Evolutionary conservation across 1,284 basidiomycete genomes (phyloP), one percentile per base, ranked within the genome.

Genomic region (Ganoderma boninense): DNA sequence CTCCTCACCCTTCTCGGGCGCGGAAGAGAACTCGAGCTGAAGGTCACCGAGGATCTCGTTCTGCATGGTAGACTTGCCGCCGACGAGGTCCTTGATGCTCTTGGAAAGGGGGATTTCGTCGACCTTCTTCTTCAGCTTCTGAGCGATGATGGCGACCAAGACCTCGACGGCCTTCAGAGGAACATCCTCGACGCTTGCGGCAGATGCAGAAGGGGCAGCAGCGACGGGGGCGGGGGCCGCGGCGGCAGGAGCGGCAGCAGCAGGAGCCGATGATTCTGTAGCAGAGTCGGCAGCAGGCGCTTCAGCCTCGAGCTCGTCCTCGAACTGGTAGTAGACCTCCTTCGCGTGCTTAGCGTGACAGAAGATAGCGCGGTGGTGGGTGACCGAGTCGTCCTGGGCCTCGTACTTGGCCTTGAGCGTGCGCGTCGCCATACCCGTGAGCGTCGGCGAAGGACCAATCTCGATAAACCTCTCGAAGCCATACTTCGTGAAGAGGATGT

Each of bases 351-450:
- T 99, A 62, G 97, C 92, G 76, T 97, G 94, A 82, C 97, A 99
- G 72, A 95, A 89, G 78, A 99, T 97, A 32, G 87, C 86, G 70
- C 97, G 93, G 64, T 88, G 90, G 78, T 90, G 92, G 75, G 92
- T 92, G 72, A 93, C 85, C 3, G 97, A 95, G 74, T 96, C 94
- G 78, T 99, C 97, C 76, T 91, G 87, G 4, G 88, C 87, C 83
- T 98, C 97, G 83, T 97, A 99, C 83, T 98, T 98, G 72, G 97
- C 95, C 85, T 97, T 97, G 80, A 96, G 87, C 0, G 97, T 99
- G 64, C 97, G 92, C 26, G 90, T 89, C 1, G 97, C 98, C 97
- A 99, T 99, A 62, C 97, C 95, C 7, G 96, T 95, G 70, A 99
- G 89, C 3, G 97, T 98, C 3, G 98, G 97, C 13, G 95, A 96